phyloP scores from a whole-genome alignment of 306 rosid species.

The Cucurbita argyrosperma region DNA sequence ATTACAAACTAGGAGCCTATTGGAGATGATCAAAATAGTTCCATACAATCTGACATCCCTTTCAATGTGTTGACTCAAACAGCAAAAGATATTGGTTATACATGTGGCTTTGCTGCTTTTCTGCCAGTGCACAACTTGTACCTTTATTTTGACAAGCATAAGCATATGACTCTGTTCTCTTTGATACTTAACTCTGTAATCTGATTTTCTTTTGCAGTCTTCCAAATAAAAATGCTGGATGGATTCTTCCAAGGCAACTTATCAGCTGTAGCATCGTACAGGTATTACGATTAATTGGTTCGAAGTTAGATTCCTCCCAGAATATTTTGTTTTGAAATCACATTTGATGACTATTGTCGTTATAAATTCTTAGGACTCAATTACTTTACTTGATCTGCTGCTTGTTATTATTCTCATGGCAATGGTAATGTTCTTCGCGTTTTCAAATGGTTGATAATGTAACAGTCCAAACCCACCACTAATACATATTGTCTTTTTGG shows the following conservation, averaged over 20 bases:
- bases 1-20: neutral
- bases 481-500: no score
- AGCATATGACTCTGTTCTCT: neutral
- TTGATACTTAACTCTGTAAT: neutral
- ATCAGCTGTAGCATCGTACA: neutral
- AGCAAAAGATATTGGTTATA: neutral
- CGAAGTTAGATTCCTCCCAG: neutral
- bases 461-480: no score
- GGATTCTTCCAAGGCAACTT: neutral
- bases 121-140: neutral
- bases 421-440: no score
- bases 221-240: neutral
- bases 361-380: neutral
- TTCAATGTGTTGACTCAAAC: neutral
- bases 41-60: neutral
- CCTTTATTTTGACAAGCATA: neutral
- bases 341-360: neutral
- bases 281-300: neutral
- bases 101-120: neutral
- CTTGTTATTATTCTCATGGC: no score
- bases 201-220: neutral
- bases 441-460: neutral
- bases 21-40: neutral
- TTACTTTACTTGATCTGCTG: neutral
- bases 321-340: neutral